Evolutionary conservation across 2,329 filamentous ascomycete genomes (phyloP), one percentile per base, ranked within the genome.

Genomic region (Exophiala calicioides): DNA sequence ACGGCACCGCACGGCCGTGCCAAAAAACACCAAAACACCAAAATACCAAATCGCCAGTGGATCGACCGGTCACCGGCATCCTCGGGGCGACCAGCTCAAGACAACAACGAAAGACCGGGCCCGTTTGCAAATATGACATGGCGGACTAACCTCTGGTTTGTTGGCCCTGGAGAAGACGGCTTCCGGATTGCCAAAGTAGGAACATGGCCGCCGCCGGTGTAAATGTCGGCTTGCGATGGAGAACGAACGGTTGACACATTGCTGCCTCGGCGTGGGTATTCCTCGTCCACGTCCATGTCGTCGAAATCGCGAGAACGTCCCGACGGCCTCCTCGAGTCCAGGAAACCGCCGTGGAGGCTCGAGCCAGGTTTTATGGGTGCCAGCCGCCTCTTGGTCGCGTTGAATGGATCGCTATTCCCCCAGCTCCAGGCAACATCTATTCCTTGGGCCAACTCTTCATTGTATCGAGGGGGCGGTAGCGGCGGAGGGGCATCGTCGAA

Each of bases 161-260:
- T 44, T 21, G 32, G 37, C 21, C 42, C 45, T 32, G 55, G 56
- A 20, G 55, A 58, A 4, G 57, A 44, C 15, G 47, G 53, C 31
- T 50, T 53, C 26, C 52, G 51, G 24, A 43, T 34, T n/a, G n/a
- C n/a, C 15, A 55, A 34, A 90, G 63, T 93, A 91, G 62, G 91
- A 86, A 66, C 93, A 86, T 34, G 87, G 79, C 66, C 93, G 86
- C 52, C 93, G 86, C 52, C 55, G 26, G 48, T 40, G 7, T 38
- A 36, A 35, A 54, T 47, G 10, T 49, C 46, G 19, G 34, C 38
- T 18, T 39, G 54, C 20, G 45, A 50, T 13, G 41, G 50, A n/a
- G 43, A 48, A 26, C 42, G 44, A 10, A 46, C 35, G 57, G 34
- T 68, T 62, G 46, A 65, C 59, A 15, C 19, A 52, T 57, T 35